Percentiles rank a stretch among this genome's conserved stretches.
Conservation (phyloP, 2,329 filamentous ascomycete species). For the Zymoseptoria brevis region DNA sequence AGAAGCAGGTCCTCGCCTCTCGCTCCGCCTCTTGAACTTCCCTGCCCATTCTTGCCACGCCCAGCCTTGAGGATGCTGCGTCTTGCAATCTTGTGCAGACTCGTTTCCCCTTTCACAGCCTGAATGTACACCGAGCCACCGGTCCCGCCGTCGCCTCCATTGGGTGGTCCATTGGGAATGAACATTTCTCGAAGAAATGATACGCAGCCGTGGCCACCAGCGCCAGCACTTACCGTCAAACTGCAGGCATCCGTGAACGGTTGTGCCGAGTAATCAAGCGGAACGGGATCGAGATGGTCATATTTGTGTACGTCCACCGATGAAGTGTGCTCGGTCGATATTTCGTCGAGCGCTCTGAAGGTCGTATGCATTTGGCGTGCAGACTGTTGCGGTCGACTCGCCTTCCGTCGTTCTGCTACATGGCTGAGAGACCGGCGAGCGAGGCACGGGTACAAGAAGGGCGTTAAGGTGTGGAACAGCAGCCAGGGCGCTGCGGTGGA, state of each 20-base stretch:
- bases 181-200: slow-evolving; percentile 91
- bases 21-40: slow-evolving; percentile 63
- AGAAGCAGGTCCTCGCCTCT: slow-evolving; percentile 82
- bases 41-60: slow-evolving; percentile 69
- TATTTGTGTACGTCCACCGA: slow-evolving; percentile 18
- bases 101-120: slow-evolving; percentile 82
- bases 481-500: slow-evolving; percentile 11
- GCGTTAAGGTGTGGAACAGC: slow-evolving; percentile 33
- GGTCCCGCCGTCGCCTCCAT: slow-evolving; percentile 87
- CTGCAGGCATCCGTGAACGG: slow-evolving; percentile 83
- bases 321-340: not conserved
- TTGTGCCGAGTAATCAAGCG: slow-evolving; percentile 74
- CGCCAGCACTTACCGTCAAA: slow-evolving; percentile 67
- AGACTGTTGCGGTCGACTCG: not conserved
- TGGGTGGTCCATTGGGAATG: slow-evolving; percentile 78
- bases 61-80: slow-evolving; percentile 66
- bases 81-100: slow-evolving; percentile 81
- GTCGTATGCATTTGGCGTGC: not conserved
- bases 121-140: slow-evolving; percentile 94
- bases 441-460: slow-evolving; percentile 41
- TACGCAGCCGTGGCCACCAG: slow-evolving; percentile 84
- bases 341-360: not conserved
- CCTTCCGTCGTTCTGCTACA: slow-evolving; percentile 14
- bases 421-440: slow-evolving; percentile 10
- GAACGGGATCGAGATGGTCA: slow-evolving; percentile 65